These are phyloP conservation scores for Durusdinium trenchii DNA, from an alignment of 73 alveolate genomes.

Conservation along the genomic window DNA sequence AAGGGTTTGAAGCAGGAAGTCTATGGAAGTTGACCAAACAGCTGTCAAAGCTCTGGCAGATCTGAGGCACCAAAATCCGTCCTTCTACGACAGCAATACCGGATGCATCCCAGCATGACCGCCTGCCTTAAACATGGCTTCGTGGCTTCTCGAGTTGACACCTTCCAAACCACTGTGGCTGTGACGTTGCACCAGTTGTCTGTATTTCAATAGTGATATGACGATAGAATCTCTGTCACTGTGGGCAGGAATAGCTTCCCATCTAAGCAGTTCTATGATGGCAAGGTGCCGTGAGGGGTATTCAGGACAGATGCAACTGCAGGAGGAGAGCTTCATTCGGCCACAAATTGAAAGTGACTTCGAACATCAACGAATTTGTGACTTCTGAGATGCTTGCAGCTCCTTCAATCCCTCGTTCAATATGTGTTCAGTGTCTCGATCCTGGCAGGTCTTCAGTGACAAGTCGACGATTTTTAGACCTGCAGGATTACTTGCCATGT, in stretches of 20 bases:
- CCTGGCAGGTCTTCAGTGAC: constrained; percentile 77
- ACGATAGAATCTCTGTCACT: not conserved
- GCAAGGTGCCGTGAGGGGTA: constrained; percentile 30
- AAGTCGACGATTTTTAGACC: constrained; percentile 75
- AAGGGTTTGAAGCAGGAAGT: too few relatives aligned
- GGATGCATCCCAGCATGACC: constrained; percentile 94
- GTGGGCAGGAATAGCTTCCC: constrained; percentile 77
- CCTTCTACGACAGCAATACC: constrained; percentile 77
- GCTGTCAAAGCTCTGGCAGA: not conserved
- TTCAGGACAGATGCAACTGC: too few relatives aligned
- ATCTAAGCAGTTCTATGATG: constrained; percentile 80
- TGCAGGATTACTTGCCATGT: constrained; percentile 53
- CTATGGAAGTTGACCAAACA: too few relatives aligned
- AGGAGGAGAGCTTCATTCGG: too few relatives aligned
- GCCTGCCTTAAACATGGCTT: not conserved
- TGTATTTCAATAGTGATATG: not conserved
- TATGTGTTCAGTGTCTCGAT: too few relatives aligned
- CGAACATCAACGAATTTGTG: too few relatives aligned
- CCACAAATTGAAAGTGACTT: too few relatives aligned
- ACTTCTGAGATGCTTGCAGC: too few relatives aligned
- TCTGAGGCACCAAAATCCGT: constrained; percentile 64
- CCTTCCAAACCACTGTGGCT: not conserved
- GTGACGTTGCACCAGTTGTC: not conserved
- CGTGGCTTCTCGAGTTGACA: not conserved
- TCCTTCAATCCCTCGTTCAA: too few relatives aligned